Conservation (phyloP, 495 filamentous ascomycete genomes). For the Daldinia vernicosa region DNA sequence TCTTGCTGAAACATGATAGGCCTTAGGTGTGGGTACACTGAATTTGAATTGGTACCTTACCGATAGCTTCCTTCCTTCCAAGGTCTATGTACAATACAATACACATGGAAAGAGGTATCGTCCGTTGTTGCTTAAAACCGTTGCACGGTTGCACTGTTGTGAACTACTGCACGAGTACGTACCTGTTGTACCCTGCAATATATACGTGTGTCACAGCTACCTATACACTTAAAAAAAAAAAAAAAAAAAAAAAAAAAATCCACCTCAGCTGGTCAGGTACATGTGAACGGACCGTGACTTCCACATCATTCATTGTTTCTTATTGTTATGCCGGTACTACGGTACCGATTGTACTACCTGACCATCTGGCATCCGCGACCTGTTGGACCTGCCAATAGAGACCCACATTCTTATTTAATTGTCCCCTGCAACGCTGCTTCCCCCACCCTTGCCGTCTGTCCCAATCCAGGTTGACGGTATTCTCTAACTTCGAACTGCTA, state of each 20-base stretch:
- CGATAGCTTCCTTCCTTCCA: no score
- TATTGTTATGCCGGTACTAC: background rate
- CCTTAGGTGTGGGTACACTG: background rate
- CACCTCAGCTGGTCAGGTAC: slow-evolving; percentile 1
- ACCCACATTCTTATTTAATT: slow-evolving; percentile 32
- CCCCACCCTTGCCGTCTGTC: background rate
- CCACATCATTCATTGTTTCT: slow-evolving; percentile 10
- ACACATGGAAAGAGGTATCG: no score
- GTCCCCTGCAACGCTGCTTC: background rate
- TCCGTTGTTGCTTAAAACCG: no score
- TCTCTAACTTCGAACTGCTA: no score
- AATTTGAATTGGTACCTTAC: no score
- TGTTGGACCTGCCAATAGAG: slow-evolving; percentile 22
- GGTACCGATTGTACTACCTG: slow-evolving; percentile 2
- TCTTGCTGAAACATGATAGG: slow-evolving; percentile 1
- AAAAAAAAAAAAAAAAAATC: background rate
- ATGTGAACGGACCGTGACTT: slow-evolving; percentile 24
- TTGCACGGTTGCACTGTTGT: background rate
- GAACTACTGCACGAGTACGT: slow-evolving; percentile 1
- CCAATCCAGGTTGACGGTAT: slow-evolving; percentile 17
- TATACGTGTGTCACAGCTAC: background rate
- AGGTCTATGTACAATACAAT: no score
- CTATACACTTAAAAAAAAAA: background rate
- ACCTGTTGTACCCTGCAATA: background rate
- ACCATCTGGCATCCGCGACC: slow-evolving; percentile 5